Percentiles rank a stretch among this genome's conserved stretches.
Evolutionary conservation across 257 asterid species (phyloP).

Genomic region (Plantago elongata): DNA sequence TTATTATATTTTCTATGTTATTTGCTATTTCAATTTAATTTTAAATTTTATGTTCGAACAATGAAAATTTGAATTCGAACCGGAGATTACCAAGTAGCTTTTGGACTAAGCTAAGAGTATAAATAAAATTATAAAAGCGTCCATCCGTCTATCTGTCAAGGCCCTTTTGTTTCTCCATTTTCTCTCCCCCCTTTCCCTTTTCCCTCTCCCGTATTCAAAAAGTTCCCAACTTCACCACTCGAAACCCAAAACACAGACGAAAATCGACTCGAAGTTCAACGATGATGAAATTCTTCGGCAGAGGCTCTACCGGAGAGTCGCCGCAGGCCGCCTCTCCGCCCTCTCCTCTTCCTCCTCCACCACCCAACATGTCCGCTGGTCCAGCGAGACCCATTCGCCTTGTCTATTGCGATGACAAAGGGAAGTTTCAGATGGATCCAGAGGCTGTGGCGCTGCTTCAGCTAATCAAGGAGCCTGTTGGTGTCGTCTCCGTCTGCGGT

Average conservation of each 20-base stretch:
- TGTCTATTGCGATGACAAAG: slow-evolving; percentile 80
- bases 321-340: slow-evolving; percentile 44
- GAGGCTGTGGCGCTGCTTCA: slow-evolving; percentile 95
- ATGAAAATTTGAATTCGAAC: too few relatives aligned
- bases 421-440: slow-evolving; percentile 88
- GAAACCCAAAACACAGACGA: neutral
- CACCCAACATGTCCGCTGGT: slow-evolving; percentile 46
- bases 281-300: slow-evolving; percentile 50
- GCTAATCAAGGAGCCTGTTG: slow-evolving; percentile 87
- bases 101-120: too few relatives aligned
- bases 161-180: too few relatives aligned
- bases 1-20: too few relatives aligned
- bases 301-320: slow-evolving; percentile 51
- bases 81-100: too few relatives aligned
- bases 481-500: slow-evolving; percentile 96
- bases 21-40: too few relatives aligned
- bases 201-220: slow-evolving; percentile 9
- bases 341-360: slow-evolving; percentile 34
- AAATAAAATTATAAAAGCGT: too few relatives aligned
- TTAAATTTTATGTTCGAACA: too few relatives aligned
- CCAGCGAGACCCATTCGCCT: slow-evolving; percentile 93
- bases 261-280: neutral
- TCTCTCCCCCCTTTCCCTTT: neutral
- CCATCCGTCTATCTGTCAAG: too few relatives aligned
- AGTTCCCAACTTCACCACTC: neutral